Conservation (phyloP, 2,329 filamentous ascomycete species). For the Fusarium denticulatum region DNA sequence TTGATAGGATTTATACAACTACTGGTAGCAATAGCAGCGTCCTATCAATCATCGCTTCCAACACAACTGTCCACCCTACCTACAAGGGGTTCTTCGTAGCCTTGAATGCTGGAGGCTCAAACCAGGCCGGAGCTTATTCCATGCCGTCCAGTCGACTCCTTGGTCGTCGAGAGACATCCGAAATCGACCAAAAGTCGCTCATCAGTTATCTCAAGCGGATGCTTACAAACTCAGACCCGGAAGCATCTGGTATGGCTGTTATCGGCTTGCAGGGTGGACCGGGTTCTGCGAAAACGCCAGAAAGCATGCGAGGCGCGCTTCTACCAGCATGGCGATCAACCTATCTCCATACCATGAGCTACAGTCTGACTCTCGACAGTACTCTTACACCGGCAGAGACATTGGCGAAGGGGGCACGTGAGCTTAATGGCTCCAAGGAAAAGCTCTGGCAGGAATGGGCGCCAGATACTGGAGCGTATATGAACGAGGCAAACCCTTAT, state of each 20-base stretch:
- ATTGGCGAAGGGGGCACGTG: neutral
- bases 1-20: fast-evolving
- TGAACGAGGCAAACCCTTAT: neutral
- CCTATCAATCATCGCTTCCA: neutral
- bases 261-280: neutral
- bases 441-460: neutral
- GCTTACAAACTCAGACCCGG: neutral
- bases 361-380: neutral
- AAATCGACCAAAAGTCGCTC: fast-evolving
- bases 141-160: neutral
- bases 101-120: neutral
- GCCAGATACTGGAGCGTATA: neutral
- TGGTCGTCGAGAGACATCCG: neutral
- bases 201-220: neutral
- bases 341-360: neutral
- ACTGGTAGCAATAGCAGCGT: neutral
- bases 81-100: neutral
- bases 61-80: neutral
- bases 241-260: neutral
- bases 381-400: neutral
- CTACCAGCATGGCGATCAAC: neutral
- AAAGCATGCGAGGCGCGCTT: neutral
- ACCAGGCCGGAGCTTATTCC: neutral
- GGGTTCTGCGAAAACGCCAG: neutral
- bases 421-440: neutral